Conservation (phyloP, 177 flowering plant genomes). For the Vitis hybrid region DNA sequence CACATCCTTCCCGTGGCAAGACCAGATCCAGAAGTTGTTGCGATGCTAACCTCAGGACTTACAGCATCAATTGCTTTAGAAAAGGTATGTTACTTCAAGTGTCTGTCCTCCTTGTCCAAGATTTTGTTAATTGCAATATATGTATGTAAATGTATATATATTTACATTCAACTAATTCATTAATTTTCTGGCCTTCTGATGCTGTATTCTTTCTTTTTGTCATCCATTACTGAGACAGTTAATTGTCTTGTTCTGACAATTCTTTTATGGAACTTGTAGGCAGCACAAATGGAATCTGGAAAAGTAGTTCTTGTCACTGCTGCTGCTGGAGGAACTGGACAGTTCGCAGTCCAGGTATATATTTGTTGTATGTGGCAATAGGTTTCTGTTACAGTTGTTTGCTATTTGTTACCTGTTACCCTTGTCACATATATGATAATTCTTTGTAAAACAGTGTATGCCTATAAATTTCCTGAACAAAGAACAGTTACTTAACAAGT, state of each 20-base stretch:
- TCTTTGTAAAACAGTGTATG: background rate
- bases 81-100: constrained; percentile 43
- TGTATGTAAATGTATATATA: background rate
- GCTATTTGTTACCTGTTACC: too few relatives aligned
- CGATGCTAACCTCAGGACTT: constrained; percentile 97
- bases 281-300: constrained; percentile 84
- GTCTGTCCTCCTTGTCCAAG: background rate
- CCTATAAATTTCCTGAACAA: too few relatives aligned
- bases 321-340: constrained; percentile 99
- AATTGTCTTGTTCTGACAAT: constrained; percentile 11
- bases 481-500: background rate
- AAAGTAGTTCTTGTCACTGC: constrained; percentile 93
- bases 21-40: constrained; percentile 98
- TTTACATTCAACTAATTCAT: background rate
- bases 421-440: background rate
- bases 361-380: background rate
- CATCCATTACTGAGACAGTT: background rate
- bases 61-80: constrained; percentile 95
- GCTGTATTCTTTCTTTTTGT: background rate
- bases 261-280: constrained; percentile 41
- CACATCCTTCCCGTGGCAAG: constrained; percentile 79
- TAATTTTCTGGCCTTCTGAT: background rate
- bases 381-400: background rate
- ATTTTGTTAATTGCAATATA: background rate
- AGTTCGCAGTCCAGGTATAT: constrained; percentile 94